Evolutionary conservation across 2,329 filamentous ascomycete species (phyloP).

Genomic region (Proliferodiscus dingleyae): DNA sequence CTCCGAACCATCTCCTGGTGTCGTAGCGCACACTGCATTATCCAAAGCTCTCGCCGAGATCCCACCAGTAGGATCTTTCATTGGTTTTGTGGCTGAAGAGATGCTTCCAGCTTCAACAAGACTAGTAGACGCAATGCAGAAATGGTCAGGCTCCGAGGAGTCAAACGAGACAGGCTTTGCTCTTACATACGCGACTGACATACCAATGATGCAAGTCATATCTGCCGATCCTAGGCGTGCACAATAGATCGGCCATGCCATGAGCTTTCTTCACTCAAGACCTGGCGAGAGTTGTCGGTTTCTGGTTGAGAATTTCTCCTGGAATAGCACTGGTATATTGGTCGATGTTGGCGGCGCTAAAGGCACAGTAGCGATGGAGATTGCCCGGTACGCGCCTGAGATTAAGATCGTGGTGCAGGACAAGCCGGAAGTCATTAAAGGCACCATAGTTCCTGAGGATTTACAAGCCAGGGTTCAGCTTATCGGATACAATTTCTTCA

Average conservation of each 20-base stretch:
- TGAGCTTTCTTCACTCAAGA: not conserved
- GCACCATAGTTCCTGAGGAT: slow-evolving; percentile 18
- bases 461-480: slow-evolving; percentile 19
- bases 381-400: slow-evolving; percentile 18
- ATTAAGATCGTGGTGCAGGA: slow-evolving; percentile 28
- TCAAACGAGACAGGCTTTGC: not conserved
- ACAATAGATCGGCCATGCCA: not conserved
- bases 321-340: not conserved
- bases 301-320: not conserved
- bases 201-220: not conserved
- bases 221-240: not conserved
- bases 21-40: slow-evolving; percentile 14
- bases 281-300: not conserved
- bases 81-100: not conserved
- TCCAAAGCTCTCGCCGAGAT: slow-evolving; percentile 14
- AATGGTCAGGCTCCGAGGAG: not conserved
- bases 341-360: slow-evolving; percentile 24
- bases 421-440: slow-evolving; percentile 35
- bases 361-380: slow-evolving; percentile 19
- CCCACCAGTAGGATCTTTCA: not conserved
- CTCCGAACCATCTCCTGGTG: slow-evolving; percentile 9
- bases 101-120: not conserved
- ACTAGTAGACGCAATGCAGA: not conserved
- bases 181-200: not conserved
- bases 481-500: slow-evolving; percentile 41